A percentile compares a stretch with the other conserved stretches of the same genome.
Evolutionary conservation across 139 green algal genomes (phyloP).

Genomic region (Picochlorum sp.): DNA sequence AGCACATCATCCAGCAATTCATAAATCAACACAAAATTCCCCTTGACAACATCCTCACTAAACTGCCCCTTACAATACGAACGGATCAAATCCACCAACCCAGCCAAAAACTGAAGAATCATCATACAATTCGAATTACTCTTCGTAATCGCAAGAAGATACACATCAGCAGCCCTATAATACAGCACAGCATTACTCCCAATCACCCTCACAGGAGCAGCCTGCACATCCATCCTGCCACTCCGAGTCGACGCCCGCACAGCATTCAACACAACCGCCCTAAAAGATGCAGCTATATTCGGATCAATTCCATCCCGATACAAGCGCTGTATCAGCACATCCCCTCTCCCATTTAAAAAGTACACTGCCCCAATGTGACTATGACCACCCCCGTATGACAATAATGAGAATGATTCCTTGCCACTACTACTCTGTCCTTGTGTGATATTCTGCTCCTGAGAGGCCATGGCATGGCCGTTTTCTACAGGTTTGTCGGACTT

Average conservation of each 20-base stretch:
- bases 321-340: slow-evolving; percentile 82
- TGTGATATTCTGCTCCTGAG: not conserved
- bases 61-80: slow-evolving; percentile 86
- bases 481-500: not conserved
- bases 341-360: slow-evolving; percentile 85
- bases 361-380: slow-evolving; percentile 62
- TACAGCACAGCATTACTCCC: slow-evolving; percentile 78
- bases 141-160: slow-evolving; percentile 83
- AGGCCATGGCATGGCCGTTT: not conserved
- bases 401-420: too few species aligned
- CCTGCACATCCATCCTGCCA: slow-evolving; percentile 30
- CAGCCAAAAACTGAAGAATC: slow-evolving; percentile 83
- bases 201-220: slow-evolving; percentile 65
- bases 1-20: slow-evolving; percentile 86
- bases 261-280: slow-evolving; percentile 76
- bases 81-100: slow-evolving; percentile 70
- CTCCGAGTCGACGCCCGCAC: slow-evolving; percentile 17
- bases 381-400: not conserved
- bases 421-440: slow-evolving; percentile 2
- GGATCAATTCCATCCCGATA: slow-evolving; percentile 92
- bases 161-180: slow-evolving; percentile 78
- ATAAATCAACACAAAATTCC: slow-evolving; percentile 97
- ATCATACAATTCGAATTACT: slow-evolving; percentile 89
- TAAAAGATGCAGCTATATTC: slow-evolving; percentile 76
- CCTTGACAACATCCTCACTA: slow-evolving; percentile 68